Evolutionary conservation across 73 alveolate species (phyloP).

Genomic region (Blepharisma japonicum): DNA sequence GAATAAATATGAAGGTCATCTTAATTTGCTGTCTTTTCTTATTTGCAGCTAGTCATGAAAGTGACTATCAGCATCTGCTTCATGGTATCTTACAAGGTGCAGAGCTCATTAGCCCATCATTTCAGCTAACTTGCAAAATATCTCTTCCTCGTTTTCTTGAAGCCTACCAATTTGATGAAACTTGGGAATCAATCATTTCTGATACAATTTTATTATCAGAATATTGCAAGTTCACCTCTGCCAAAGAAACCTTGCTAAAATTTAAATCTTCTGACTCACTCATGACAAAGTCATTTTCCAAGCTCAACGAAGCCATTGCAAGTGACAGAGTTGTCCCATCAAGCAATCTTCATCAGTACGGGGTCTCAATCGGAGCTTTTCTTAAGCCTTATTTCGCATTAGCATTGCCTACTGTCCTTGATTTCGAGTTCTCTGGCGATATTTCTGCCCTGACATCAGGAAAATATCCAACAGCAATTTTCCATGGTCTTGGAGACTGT

Average conservation of each 20-base stretch:
- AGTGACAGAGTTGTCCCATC: no score
- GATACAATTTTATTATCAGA: not conserved
- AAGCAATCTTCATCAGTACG: not conserved
- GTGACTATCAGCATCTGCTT: no score
- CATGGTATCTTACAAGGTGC: no score
- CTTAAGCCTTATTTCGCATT: not conserved
- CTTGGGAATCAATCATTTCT: not conserved
- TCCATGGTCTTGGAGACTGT: conserved; percentile 63
- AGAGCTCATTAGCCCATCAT: no score
- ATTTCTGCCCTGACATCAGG: not conserved
- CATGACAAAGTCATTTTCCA: not conserved
- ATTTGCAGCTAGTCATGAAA: no score
- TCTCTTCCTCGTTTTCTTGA: no score
- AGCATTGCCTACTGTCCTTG: not conserved
- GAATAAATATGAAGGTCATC: no score
- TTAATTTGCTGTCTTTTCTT: no score
- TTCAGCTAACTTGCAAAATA: no score
- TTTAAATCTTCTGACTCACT: not conserved
- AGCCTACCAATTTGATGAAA: no score
- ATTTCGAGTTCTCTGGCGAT: not conserved
- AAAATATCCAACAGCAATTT: conserved; percentile 55
- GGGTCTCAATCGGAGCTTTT: not conserved
- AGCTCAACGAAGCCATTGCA: not conserved
- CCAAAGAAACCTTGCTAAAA: not conserved
- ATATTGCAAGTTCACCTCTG: not conserved